phyloP scores from a whole-genome alignment of 192 early-diverging fungal species.

The Coemansia sp. region DNA sequence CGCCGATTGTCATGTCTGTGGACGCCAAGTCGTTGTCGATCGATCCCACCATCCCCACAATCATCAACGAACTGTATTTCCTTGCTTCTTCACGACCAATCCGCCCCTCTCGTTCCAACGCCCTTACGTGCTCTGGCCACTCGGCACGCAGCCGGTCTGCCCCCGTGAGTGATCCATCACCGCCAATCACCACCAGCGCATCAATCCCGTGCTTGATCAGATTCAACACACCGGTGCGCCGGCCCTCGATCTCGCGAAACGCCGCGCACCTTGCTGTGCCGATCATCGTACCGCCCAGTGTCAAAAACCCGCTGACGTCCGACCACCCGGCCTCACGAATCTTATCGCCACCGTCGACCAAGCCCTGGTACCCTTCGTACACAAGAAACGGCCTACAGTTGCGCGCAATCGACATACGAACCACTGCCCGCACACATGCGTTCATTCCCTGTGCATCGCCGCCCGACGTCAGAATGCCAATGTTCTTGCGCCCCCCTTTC shows the following conservation, averaged over 20 bases:
- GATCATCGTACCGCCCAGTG: slow-evolving; percentile 89
- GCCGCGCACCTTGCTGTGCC: slow-evolving; percentile 88
- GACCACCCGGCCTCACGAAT: slow-evolving; percentile 85
- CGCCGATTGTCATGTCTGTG: slow-evolving; percentile 96
- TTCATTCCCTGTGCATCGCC: slow-evolving; percentile 99
- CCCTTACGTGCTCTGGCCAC: slow-evolving; percentile 81
- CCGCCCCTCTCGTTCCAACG: slow-evolving; percentile 63
- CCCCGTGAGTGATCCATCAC: slow-evolving; percentile 96
- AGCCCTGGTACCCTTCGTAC: slow-evolving; percentile 95
- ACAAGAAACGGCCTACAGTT: slow-evolving; percentile 86
- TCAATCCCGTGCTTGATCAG: slow-evolving; percentile 92
- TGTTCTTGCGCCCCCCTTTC: slow-evolving; percentile 60
- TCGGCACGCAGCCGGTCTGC: slow-evolving; percentile 89
- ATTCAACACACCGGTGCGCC: slow-evolving; percentile 78
- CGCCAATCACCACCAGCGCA: slow-evolving; percentile 91
- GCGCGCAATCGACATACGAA: slow-evolving; percentile 79
- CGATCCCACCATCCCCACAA: slow-evolving; percentile 95
- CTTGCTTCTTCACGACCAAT: slow-evolving; percentile 64
- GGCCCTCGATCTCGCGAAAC: slow-evolving; percentile 84
- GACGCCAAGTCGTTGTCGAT: slow-evolving; percentile 94
- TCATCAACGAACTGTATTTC: slow-evolving; percentile 71
- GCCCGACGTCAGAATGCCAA: slow-evolving; percentile 92
- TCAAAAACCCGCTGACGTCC: slow-evolving; percentile 86
- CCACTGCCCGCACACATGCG: slow-evolving; percentile 87
- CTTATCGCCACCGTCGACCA: slow-evolving; percentile 89